Conservation (phyloP, 805 yeast species). For the Brettanomyces nanus region DNA sequence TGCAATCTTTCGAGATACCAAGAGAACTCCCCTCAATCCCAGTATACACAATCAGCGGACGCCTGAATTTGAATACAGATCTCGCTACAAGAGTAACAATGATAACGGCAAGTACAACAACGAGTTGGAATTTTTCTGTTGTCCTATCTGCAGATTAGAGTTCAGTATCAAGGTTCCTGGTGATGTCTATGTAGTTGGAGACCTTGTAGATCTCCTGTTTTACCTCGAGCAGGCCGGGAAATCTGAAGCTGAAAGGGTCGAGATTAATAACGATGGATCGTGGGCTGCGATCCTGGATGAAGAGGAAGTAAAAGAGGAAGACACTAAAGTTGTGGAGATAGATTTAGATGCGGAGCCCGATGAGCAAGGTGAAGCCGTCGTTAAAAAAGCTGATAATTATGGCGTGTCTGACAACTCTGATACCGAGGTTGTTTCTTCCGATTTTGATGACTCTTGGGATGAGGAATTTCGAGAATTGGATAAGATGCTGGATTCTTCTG, state of each 20-base stretch:
- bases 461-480: slow-evolving; percentile 4
- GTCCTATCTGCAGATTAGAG: slow-evolving; percentile 29
- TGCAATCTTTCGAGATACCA: slow-evolving; percentile 20
- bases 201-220: slow-evolving; percentile 20
- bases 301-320: slow-evolving; percentile 2
- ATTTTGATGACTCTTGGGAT: slow-evolving; percentile 2
- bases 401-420: background rate
- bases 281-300: slow-evolving; percentile 17
- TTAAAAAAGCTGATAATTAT: background rate
- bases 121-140: slow-evolving; percentile 22
- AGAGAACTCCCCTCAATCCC: slow-evolving; percentile 14
- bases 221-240: slow-evolving; percentile 10
- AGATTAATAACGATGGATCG: slow-evolving; percentile 20
- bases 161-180: slow-evolving; percentile 25
- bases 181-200: slow-evolving; percentile 26
- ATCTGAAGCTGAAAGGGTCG: slow-evolving; percentile 15
- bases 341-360: background rate
- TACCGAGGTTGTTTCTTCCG: background rate
- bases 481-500: background rate
- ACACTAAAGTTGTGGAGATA: slow-evolving; percentile 2
- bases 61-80: slow-evolving; percentile 17
- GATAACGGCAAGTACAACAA: slow-evolving; percentile 16
- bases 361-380: background rate
- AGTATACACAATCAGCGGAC: slow-evolving; percentile 18
- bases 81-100: slow-evolving; percentile 11